Percentiles rank a stretch among this genome's conserved stretches.
Conservation (phyloP, 2,329 filamentous ascomycete genomes). For the Penicillium fuscoglaucum region DNA sequence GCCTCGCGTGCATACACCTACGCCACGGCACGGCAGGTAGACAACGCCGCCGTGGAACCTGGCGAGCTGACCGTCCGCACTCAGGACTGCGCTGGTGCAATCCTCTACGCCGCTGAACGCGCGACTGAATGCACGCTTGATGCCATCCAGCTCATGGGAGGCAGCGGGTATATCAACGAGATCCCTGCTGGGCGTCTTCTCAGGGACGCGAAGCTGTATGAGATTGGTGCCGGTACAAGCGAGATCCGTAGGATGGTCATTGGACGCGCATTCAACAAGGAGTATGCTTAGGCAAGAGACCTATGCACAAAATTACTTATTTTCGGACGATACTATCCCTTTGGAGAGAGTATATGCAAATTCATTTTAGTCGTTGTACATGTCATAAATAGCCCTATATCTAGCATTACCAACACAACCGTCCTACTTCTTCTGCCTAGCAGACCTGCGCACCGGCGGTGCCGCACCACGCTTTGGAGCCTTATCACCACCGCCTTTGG, state of each 20-base stretch:
- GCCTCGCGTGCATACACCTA: slow-evolving; percentile 87
- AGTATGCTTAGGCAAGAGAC: slow-evolving; percentile 55
- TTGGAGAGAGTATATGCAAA: slow-evolving; percentile 8
- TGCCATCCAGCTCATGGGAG: slow-evolving; percentile 87
- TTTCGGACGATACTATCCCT: neutral
- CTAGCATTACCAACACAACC: neutral
- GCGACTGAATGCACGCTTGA: slow-evolving; percentile 82
- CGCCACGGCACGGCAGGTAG: slow-evolving; percentile 73
- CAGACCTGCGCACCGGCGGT: slow-evolving; percentile 29
- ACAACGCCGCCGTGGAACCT: slow-evolving; percentile 60
- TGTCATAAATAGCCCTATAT: slow-evolving; percentile 6
- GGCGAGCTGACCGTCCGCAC: slow-evolving; percentile 61
- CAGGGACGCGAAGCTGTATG: slow-evolving; percentile 79
- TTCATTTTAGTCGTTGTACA: slow-evolving; percentile 19
- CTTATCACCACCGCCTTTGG: slow-evolving; percentile 19
- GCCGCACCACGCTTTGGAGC: slow-evolving; percentile 13
- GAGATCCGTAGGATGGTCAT: slow-evolving; percentile 95
- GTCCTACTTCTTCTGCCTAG: slow-evolving; percentile 31
- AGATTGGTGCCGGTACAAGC: slow-evolving; percentile 94
- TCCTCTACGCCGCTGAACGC: slow-evolving; percentile 87
- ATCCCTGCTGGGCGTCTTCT: slow-evolving; percentile 85
- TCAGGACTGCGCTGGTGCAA: slow-evolving; percentile 91
- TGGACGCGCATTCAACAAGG: slow-evolving; percentile 85
- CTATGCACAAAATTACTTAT: neutral
- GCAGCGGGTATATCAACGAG: slow-evolving; percentile 95